Base-by-base conservation (phyloP, 140 eudicot species). In the Cichorium intybus region DNA sequence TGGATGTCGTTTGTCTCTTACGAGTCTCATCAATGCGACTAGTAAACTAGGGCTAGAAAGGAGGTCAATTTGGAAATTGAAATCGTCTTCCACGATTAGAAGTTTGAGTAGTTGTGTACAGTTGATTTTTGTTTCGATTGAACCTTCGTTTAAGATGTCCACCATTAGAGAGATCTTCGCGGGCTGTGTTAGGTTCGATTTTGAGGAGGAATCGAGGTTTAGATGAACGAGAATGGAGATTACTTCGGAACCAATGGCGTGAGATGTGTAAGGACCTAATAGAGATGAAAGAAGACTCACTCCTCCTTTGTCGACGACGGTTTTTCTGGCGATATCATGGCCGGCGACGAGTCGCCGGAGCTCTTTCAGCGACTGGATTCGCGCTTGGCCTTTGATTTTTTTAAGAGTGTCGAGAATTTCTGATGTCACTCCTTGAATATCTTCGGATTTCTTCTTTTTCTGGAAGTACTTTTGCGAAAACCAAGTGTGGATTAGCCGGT, bases 101-200 rank as follows among this genome's bases (percentile, higher is more conserved):
- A 62, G 71, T 43, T 75, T 65, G 21, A 93, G 75, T 72, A 93
- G 66, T 8, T 20, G 41, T 0, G 88, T 73, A 33, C 99, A 93
- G 67, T 88, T 88, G 53, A 93, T 70, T 78, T 85, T 88, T 6
- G 99, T 88, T 34, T 84, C 95, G 0, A 88, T 75, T 0, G 90
- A 88, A 10, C 99, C 99, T 71, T 93, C 99, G 51, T 93, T 88
- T 79, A 93, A 71, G 75, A 85, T 81, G 49, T 93, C 99, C n/a
- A 83, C 90, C 69, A 93, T 68, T 33, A 90, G 31, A 6, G 99
- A 93, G 27, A 93, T 64, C 77, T 84, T 93, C 1, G 89, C 84
- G 0, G 97, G 97, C 65, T 92, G 89, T 80, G 75, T 69, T 60
- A 92, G 69, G 26, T 73, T 83, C 54, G 51, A 24, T 48, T 68